These are phyloP conservation scores for Tremella yokohamensis DNA, from an alignment of 768 basidiomycete genomes.

Conservation along the genomic window DNA sequence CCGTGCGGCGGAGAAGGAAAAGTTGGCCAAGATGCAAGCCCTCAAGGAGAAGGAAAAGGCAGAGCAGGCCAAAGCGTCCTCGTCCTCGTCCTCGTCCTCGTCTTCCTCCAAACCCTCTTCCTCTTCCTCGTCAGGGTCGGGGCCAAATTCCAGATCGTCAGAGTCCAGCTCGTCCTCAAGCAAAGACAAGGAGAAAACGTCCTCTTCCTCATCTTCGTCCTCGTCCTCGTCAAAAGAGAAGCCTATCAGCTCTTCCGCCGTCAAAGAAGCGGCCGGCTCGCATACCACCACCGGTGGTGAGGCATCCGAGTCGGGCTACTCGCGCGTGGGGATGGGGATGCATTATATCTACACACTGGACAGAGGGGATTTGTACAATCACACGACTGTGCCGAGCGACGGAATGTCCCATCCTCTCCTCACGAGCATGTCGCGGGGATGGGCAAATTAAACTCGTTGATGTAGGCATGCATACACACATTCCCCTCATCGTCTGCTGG, in stretches of 20 bases:
- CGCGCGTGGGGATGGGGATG: conserved; percentile 35
- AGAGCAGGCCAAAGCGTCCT: conserved; percentile 7
- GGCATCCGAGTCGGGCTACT: conserved; percentile 10
- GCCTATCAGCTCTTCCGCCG: conserved; percentile 19
- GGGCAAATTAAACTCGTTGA: conserved; percentile 19
- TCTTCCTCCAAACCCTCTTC: neutral
- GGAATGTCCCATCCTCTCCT: conserved; percentile 43
- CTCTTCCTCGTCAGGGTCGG: conserved; percentile 1
- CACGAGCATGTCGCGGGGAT: conserved; percentile 27
- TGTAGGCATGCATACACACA: too few relatives aligned
- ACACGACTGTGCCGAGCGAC: conserved; percentile 24
- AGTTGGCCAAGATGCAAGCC: conserved; percentile 31
- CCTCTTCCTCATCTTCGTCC: conserved; percentile 6
- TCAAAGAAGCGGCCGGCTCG: conserved; percentile 29
- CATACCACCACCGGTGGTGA: conserved; percentile 26
- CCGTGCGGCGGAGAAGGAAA: conserved; percentile 27
- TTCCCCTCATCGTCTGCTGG: too few relatives aligned
- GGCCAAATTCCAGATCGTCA: conserved; percentile 6
- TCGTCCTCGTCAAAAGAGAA: conserved; percentile 8
- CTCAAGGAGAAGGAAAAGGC: conserved; percentile 26
- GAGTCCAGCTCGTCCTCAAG: conserved; percentile 9
- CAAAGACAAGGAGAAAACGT: conserved; percentile 9
- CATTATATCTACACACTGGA: conserved; percentile 38
- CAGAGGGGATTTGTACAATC: conserved; percentile 17
- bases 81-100: conserved; percentile 2